Base-by-base conservation (phyloP, 2,329 filamentous ascomycete genomes). In the Penicillium brevicompactum region DNA sequence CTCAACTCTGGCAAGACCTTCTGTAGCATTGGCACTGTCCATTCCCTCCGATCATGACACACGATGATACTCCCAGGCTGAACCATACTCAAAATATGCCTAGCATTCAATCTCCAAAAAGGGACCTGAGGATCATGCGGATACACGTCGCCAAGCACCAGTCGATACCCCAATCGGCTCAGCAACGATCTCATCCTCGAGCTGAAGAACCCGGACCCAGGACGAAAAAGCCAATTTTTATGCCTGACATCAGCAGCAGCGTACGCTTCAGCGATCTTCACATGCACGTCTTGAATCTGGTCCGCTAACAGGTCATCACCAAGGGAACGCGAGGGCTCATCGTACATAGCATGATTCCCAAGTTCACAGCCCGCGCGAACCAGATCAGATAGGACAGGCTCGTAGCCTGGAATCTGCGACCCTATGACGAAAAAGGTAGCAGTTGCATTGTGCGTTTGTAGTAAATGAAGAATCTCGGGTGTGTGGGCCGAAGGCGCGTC, bases 351-450 rank as follows among this genome's bases (percentile, higher is more conserved):
- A 74, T 96, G 92, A 74, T 96, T 96, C 22, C 84, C 92, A 3
- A 96, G 78, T 77, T 92, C 89, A 70, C 89, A 84, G 21, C 86
- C 87, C 46, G 75, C 77, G 37, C 77, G 76, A n/a, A 90, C 78
- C 1, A 89, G 76, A 38, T 83, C 77, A 42, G 80, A 74, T 31
- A 91, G 77, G 3, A 81, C 72, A 5, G 77, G 75, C 67, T 87
- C 81, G 3, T 77, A 72, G 1, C 82, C 84, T 0, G 78, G 63
- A 9, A 91, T 86, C 75, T 96, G 91, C 2, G 82, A 82, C 8
- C 92, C 92, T 64, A 96, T 96, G 31, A 95, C 82, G 73, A 96
- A 97, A 72, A 96, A 94, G 0, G 92, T 96, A 0, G 92, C 92
- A 18, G 80, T 84, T 13, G 88, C 90, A 53, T 82, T 80, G 67